Evolutionary conservation across 345 rosid species (phyloP).

Genomic region (Raphanus sativus): DNA sequence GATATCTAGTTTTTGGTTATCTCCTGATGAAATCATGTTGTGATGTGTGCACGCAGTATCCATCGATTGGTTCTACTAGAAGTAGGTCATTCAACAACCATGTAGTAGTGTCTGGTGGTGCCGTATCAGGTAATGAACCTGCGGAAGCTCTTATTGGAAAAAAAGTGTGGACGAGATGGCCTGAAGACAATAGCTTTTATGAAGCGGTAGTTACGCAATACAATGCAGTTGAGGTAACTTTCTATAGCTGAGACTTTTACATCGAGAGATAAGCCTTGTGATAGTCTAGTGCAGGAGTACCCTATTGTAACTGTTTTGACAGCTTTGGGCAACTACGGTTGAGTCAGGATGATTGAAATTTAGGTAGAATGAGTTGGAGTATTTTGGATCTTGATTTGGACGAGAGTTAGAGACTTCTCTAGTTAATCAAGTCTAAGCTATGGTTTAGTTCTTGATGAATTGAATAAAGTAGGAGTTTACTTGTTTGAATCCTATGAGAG

Average conservation of each 20-base stretch:
- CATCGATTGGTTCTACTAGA: slow-evolving; percentile 52
- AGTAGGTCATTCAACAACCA: slow-evolving; percentile 51
- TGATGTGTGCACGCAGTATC: slow-evolving; percentile 50
- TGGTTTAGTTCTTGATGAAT: slow-evolving; percentile 2
- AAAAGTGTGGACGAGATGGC: slow-evolving; percentile 95
- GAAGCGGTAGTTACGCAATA: slow-evolving; percentile 82
- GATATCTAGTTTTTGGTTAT: neutral
- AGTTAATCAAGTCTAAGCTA: neutral
- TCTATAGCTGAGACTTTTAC: neutral
- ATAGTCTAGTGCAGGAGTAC: neutral
- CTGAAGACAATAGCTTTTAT: slow-evolving; percentile 84
- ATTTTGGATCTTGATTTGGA: neutral
- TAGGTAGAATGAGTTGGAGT: neutral
- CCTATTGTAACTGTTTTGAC: no score
- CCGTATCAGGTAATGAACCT: slow-evolving; percentile 48
- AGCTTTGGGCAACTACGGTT: no score
- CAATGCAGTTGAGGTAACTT: slow-evolving; percentile 63
- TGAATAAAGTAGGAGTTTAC: neutral
- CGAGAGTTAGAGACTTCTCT: neutral
- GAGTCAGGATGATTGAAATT: neutral
- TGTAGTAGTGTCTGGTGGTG: slow-evolving; percentile 38
- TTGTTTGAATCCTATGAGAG: neutral
- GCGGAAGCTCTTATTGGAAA: slow-evolving; percentile 68
- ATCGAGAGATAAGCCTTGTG: no score
- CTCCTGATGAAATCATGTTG: neutral